These are phyloP conservation scores for Oryza glumipatula DNA, from an alignment of 176 grass and related monocot species.

Conservation along the genomic window DNA sequence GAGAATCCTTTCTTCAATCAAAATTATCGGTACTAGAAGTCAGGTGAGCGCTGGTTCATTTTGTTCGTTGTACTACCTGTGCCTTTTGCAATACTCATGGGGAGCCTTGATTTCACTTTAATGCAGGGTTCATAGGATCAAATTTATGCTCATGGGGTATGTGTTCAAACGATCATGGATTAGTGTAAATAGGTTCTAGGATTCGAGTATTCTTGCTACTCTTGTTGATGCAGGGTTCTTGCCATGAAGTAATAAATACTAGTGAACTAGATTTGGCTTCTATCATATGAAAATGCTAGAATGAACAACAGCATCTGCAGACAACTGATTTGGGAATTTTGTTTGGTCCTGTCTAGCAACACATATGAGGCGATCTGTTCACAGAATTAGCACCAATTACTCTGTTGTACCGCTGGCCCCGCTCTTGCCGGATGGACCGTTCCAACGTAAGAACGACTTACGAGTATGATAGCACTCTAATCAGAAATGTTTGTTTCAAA, in stretches of 20 bases:
- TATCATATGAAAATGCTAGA: neutral
- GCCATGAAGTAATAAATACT: neutral
- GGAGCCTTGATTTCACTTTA: neutral
- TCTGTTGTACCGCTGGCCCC: neutral
- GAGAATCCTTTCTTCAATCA: constrained; percentile 70
- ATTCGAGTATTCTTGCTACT: neutral
- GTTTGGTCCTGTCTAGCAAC: no score
- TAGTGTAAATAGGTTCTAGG: constrained; percentile 41
- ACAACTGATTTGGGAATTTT: neutral
- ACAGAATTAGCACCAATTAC: neutral
- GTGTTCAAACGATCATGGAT: constrained; percentile 26
- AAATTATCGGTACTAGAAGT: constrained; percentile 46
- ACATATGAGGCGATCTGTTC: neutral
- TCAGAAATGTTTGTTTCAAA: neutral
- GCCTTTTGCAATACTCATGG: neutral
- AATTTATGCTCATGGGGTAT: neutral
- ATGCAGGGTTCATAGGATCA: constrained; percentile 15
- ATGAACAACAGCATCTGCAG: neutral
- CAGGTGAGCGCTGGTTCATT: neutral
- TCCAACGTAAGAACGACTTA: neutral
- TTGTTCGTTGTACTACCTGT: neutral
- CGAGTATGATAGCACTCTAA: neutral
- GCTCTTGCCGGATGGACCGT: neutral
- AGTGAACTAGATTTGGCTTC: neutral
- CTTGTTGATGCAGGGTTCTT: neutral